Conservation (phyloP, 495 filamentous ascomycete species). For the Viridothelium virens region DNA sequence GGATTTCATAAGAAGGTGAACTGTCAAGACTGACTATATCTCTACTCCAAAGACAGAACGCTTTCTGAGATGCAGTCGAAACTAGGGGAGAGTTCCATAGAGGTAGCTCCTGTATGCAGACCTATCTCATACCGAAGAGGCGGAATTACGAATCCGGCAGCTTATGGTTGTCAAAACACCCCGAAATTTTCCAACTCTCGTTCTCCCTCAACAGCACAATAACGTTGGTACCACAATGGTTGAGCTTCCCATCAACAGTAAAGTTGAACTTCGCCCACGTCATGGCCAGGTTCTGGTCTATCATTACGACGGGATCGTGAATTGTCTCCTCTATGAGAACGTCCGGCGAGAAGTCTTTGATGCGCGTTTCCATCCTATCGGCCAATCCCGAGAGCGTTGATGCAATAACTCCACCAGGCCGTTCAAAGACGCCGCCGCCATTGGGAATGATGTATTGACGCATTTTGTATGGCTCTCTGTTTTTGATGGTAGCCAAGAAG, state of each 20-base stretch:
- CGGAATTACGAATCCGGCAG: neutral
- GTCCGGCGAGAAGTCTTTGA: neutral
- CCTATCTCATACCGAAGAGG: no score
- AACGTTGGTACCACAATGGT: neutral
- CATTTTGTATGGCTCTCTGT: neutral
- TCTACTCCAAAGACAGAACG: no score
- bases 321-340: neutral
- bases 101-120: no score
- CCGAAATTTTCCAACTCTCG: slow-evolving; percentile 7
- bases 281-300: slow-evolving; percentile 1
- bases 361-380: neutral
- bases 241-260: neutral
- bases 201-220: neutral
- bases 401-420: neutral
- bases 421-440: slow-evolving; percentile 1
- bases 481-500: neutral
- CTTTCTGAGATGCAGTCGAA: no score
- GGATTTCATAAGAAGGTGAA: no score
- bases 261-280: neutral
- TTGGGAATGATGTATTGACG: slow-evolving; percentile 3
- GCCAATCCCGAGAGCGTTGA: neutral
- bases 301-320: neutral
- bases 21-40: no score
- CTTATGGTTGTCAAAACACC: neutral
- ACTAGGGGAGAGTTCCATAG: no score